Percentiles rank a stretch among this genome's conserved stretches.
Conservation (phyloP, 2,329 filamentous ascomycete genomes). For the Phyllosticta citrichinensis region DNA sequence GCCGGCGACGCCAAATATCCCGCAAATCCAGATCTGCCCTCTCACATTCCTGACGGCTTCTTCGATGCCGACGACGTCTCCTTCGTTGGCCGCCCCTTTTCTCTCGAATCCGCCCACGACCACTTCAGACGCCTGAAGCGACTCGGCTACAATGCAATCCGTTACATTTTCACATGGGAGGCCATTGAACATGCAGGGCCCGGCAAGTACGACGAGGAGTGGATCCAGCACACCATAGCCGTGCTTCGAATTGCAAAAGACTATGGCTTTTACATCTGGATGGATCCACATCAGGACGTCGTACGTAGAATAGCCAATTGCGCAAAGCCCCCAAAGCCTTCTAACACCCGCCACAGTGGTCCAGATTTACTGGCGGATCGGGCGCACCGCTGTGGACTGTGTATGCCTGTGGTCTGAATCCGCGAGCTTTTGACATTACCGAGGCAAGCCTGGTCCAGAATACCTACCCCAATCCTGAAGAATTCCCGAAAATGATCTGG, state of each 20-base stretch:
- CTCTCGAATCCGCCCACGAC: slow-evolving; percentile 67
- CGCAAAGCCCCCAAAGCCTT: neutral
- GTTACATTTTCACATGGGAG: slow-evolving; percentile 98
- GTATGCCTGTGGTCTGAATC: slow-evolving; percentile 87
- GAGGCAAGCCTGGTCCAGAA: slow-evolving; percentile 94
- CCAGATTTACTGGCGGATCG: slow-evolving; percentile 83
- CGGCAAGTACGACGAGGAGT: slow-evolving; percentile 86
- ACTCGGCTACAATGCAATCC: slow-evolving; percentile 91
- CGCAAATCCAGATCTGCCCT: slow-evolving; percentile 68
- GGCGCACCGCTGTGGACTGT: slow-evolving; percentile 97
- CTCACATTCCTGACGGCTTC: slow-evolving; percentile 68
- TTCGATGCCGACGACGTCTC: slow-evolving; percentile 88
- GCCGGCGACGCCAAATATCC: slow-evolving; percentile 87
- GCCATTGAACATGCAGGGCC: slow-evolving; percentile 92
- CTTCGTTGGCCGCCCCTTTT: slow-evolving; percentile 79
- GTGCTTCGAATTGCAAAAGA: slow-evolving; percentile 73
- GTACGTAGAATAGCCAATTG: slow-evolving; percentile 39
- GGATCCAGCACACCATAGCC: slow-evolving; percentile 82
- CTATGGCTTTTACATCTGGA: slow-evolving; percentile 93
- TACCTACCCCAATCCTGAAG: slow-evolving; percentile 71
- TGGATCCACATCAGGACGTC: slow-evolving; percentile 98
- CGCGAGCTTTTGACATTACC: slow-evolving; percentile 71
- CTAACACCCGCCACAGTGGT: slow-evolving; percentile 55
- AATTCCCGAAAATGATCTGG: slow-evolving; percentile 99
- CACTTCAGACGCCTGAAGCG: slow-evolving; percentile 81